Percentiles rank a stretch among this genome's conserved stretches.
phyloP scores from a whole-genome alignment of 305 asterid genomes.

The Solanum hybrid region DNA sequence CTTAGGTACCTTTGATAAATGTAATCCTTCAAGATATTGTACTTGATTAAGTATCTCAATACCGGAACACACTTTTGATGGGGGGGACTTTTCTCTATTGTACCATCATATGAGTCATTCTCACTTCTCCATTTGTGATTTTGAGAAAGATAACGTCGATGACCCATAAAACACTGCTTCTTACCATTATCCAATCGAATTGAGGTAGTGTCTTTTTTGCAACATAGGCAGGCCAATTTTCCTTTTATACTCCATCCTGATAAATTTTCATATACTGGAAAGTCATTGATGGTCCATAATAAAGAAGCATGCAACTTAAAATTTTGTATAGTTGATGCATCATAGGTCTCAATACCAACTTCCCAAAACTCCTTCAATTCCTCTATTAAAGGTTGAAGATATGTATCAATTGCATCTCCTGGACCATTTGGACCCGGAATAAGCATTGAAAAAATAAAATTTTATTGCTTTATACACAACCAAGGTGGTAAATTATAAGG shows the following conservation, averaged over 20 bases:
- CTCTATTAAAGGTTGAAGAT: neutral
- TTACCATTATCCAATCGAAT: neutral
- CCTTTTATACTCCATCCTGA: neutral
- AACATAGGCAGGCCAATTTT: neutral
- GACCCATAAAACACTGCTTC: neutral
- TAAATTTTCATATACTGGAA: neutral
- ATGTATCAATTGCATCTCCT: neutral
- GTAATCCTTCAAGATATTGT: neutral
- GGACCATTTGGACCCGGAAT: neutral
- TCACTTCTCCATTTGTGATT: neutral
- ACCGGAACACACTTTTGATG: neutral
- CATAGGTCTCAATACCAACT: neutral
- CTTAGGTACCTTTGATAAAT: neutral
- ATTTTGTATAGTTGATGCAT: neutral
- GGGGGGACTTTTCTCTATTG: neutral
- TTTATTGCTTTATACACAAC: neutral
- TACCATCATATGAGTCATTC: neutral
- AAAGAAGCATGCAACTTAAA: neutral
- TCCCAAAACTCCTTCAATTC: neutral
- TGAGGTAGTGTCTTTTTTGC: neutral
- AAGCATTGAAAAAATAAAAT: neutral
- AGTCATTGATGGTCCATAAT: neutral
- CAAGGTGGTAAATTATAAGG: neutral
- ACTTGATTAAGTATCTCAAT: neutral
- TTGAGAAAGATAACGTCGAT: neutral